Evolutionary conservation across 371 early-diverging fungal species (phyloP).

Genomic region (Capillidium rhysosporum): DNA sequence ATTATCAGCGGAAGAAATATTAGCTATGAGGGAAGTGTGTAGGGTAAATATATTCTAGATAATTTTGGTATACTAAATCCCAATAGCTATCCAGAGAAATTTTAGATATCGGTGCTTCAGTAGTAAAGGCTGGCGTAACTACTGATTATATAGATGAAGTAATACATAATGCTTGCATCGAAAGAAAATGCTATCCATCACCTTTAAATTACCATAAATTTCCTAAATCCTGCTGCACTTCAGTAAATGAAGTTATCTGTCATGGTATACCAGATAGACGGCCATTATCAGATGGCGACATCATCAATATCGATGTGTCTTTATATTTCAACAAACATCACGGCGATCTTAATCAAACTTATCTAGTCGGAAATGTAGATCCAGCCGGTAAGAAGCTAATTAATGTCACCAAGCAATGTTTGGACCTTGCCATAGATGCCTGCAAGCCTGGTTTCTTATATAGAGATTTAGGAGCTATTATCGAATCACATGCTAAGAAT

Average conservation of each 20-base stretch:
- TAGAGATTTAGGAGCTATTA: slow-evolving; percentile 76
- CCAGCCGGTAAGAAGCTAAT: slow-evolving; percentile 46
- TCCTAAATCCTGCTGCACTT: slow-evolving; percentile 82
- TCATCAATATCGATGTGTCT: slow-evolving; percentile 80
- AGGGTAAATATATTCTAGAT: slow-evolving; percentile 18
- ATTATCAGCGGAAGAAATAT: slow-evolving; percentile 45
- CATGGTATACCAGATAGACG: slow-evolving; percentile 86
- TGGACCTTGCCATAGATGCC: slow-evolving; percentile 69
- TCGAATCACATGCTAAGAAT: slow-evolving; percentile 60
- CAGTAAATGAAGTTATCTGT: slow-evolving; percentile 56
- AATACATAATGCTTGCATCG: slow-evolving; percentile 72
- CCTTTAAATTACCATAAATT: slow-evolving; percentile 85
- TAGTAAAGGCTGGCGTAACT: slow-evolving; percentile 66
- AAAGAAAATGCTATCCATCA: slow-evolving; percentile 77
- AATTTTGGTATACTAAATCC: not conserved
- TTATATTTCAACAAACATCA: slow-evolving; percentile 79
- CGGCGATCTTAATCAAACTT: slow-evolving; percentile 76
- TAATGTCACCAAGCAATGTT: slow-evolving; percentile 48
- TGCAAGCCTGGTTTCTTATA: slow-evolving; percentile 79
- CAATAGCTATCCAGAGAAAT: slow-evolving; percentile 63
- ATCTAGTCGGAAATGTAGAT: slow-evolving; percentile 70
- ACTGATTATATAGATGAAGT: slow-evolving; percentile 70
- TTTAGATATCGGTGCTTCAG: slow-evolving; percentile 53
- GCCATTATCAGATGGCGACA: slow-evolving; percentile 72
- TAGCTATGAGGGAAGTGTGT: slow-evolving; percentile 60